Base-by-base conservation (phyloP, 1,284 basidiomycete genomes). In the Sutorius eximius region DNA sequence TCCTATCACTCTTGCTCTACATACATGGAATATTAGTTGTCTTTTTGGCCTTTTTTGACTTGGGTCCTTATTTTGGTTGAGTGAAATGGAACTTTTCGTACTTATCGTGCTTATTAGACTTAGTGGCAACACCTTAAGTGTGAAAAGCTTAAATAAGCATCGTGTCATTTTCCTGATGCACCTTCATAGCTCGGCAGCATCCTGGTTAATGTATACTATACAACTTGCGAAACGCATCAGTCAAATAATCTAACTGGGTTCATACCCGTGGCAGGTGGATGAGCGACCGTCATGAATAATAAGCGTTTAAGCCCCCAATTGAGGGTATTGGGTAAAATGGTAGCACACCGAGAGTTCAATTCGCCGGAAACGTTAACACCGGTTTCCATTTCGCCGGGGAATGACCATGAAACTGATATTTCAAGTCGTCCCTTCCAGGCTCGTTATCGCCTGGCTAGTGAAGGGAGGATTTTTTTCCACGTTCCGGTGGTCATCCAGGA, bases 211-310 rank as follows among this genome's bases (percentile, higher is more conserved):
- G 22, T 24, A 5, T 5, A 5, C 22, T 24, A 24, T 24, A 24
- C 22, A 24, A 24, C 5, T 24, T 24, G 22, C 5, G 22, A 24
- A 24, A 24, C 22, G 3, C 32, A 50, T 34, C 11, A 45, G 41
- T 36, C 29, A 43, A 13, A n/a, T 22, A 32, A 18, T n/a, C n/a
- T n/a, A n/a, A n/a, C n/a, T 22, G 7, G 1, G 16, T 18, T 34
- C 58, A 41, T 38, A 38, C 60, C 42, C 38, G 64, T 59, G 62
- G 63, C 10, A 70, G 49, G 67, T n/a, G 66, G 60, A 57, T 60
- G 62, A 41, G 61, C 59, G 5, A 59, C 61, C 34, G 46, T 69
- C 65, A 43, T 66, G 67, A 53, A 67, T 61, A 8, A 67, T 61
- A 18, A 68, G 50, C 49, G 24, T 65, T 66, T 61, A 58, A 56